Percentiles rank a stretch among this genome's conserved stretches.
phyloP scores from a whole-genome alignment of 2,329 filamentous ascomycete genomes.

The Alternaria postmessia region DNA sequence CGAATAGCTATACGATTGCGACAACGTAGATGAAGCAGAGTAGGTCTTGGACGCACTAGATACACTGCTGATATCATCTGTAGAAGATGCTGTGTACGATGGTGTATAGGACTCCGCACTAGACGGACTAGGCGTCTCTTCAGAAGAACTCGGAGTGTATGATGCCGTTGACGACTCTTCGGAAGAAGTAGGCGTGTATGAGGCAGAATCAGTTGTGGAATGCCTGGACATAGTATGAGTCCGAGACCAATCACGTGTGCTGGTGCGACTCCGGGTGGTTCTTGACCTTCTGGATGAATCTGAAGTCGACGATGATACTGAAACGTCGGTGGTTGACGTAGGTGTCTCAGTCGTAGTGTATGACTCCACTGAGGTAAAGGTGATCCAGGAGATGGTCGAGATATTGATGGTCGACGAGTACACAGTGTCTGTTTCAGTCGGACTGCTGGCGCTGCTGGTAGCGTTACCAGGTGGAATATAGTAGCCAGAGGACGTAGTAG shows the following conservation, averaged over 20 bases:
- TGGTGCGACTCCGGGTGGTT: neutral
- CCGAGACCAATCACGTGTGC: conserved; percentile 10
- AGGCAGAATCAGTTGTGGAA: neutral
- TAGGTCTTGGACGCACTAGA: conserved; percentile 3
- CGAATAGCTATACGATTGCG: neutral
- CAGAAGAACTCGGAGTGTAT: neutral
- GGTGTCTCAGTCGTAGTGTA: neutral
- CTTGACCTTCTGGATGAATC: neutral
- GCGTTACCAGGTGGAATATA: conserved; percentile 14
- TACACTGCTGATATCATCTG: conserved; percentile 1
- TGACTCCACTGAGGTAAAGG: conserved; percentile 7
- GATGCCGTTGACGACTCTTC: neutral
- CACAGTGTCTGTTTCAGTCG: conserved; percentile 1
- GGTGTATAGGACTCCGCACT: neutral
- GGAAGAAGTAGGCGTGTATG: neutral
- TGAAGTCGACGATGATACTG: neutral
- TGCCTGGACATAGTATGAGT: conserved; percentile 7
- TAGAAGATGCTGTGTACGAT: neutral
- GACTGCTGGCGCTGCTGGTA: conserved; percentile 1
- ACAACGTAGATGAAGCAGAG: neutral
- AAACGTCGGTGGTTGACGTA: conserved; percentile 1
- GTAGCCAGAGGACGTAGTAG: conserved; percentile 12
- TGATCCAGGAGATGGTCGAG: conserved; percentile 11
- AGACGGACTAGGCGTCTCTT: neutral
- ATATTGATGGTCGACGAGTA: conserved; percentile 5